These are phyloP conservation scores for Metschnikowia kofuensis DNA, from an alignment of 805 yeast genomes.

Conservation along the genomic window DNA sequence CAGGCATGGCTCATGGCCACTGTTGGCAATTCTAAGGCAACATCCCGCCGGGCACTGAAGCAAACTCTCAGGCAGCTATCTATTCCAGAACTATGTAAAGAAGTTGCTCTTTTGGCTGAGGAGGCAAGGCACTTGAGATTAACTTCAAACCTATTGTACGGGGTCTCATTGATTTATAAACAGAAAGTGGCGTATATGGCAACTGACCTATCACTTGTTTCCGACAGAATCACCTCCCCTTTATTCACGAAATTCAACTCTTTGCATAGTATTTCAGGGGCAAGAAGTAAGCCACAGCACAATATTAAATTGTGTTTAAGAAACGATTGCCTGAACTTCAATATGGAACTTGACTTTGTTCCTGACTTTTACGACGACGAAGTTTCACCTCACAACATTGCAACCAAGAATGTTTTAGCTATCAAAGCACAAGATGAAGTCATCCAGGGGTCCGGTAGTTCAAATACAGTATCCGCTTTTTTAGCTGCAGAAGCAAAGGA, in stretches of 20 bases:
- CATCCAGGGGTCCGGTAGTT: background rate
- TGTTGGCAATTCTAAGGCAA: slow-evolving; percentile 31
- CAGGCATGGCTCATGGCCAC: slow-evolving; percentile 42
- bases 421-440: slow-evolving; percentile 1
- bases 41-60: slow-evolving; percentile 26
- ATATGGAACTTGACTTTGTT: slow-evolving; percentile 24
- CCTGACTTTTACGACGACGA: slow-evolving; percentile 3
- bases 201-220: slow-evolving; percentile 23
- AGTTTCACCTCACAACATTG: background rate
- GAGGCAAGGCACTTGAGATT: slow-evolving; percentile 29
- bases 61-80: slow-evolving; percentile 33
- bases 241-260: background rate
- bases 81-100: slow-evolving; percentile 42
- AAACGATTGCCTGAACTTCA: slow-evolving; percentile 27
- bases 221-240: slow-evolving; percentile 9
- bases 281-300: background rate
- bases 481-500: slow-evolving; percentile 8
- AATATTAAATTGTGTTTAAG: background rate
- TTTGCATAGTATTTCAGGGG: background rate
- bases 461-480: background rate
- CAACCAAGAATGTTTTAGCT: background rate
- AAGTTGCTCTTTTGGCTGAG: slow-evolving; percentile 10
- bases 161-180: slow-evolving; percentile 46
- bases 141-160: slow-evolving; percentile 45
- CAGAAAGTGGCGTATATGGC: slow-evolving; percentile 48